Evolutionary conservation across 31 red algal genomes (phyloP), one percentile per base, ranked within the genome.

Genomic region (Bonnemaisonia californica): DNA sequence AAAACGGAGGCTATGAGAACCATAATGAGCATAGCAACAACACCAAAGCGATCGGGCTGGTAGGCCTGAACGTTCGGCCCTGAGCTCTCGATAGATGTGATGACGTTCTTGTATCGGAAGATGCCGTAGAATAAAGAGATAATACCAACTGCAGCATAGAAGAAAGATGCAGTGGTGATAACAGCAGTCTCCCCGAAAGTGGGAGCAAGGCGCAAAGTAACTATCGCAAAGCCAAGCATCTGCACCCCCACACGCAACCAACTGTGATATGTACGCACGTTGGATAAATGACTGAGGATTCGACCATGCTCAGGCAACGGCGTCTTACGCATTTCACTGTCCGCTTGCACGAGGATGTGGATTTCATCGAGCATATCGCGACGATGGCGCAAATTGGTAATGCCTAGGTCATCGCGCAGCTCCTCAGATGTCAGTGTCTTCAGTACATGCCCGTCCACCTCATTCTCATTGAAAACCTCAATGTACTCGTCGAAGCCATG

Each of bases 241-340:
- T 94, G 91, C 37, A 94, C 71, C 1, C 91, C 91, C 2, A 94
- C 57, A 36, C 85, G 73, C 29, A 94, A 8, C 91, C 91, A 94
- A 19, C 78, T 84, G 68, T 94, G 91, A 58, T 85, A 83, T 7
- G 91, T 94, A 19, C 91, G 69, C 16, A 94, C 84, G 71, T 94
- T 94, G 51, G 76, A 83, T 24, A 94, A 71, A 59, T 94, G 91
- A 60, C 82, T 77, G 26, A 94, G 60, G 13, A 94, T 85, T 24
- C 91, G 81, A 34, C 91, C 91, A 69, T 88, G 77, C 45, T 94
- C 91, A 24, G 91, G 91, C 5, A 89, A 60, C 16, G 70, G 2
- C 7, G 47, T 62, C 21, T 57, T 63, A 7, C 66, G 26, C 47
- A n/a, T n/a, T 33, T 75, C 3, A 38, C 32, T 30, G 57, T 31